Base-by-base conservation (phyloP, 306 rosid species). In the Prinsepia uniflora region DNA sequence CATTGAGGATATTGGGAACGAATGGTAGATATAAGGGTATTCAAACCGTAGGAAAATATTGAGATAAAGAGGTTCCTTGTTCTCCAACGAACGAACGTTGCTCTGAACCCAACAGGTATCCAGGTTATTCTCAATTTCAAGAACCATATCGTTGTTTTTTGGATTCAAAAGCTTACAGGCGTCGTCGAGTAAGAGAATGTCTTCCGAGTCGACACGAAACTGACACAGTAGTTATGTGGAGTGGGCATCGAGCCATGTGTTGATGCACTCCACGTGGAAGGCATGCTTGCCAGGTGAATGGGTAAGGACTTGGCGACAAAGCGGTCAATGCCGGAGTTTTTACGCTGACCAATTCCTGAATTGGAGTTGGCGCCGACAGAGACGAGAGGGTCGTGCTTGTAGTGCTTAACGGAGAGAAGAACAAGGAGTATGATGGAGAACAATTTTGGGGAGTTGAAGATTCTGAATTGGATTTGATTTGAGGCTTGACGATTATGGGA, bases 201-300 rank as follows among this genome's bases (percentile, higher is more conserved):
- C 97, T 61, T 94, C 97, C 22, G 92, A 96, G 81, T 91, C 97
- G 19, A 94, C 96, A 55, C 92, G 83, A 69, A 74, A 81, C 2
- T 96, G 95, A 40, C 96, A 94, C 3, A 94, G 90, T 2, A 97
- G 97, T 24, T 96, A 94, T 0, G 99, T 91, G 12, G 99, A 94
- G 78, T 94, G 99, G 7, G 99, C 97, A 76, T 94, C 99, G 14
- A 94, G 87, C 99, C 99, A 94, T 7, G 97, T 94, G 67, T 94
- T 97, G 5, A 94, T 96, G 79, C 99, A 94, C 56, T 94, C 99
- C 5, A 91, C 92, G 60, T 94, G 99, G 77, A 94, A 94, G 9
- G 95, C 99, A 75, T 94, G 99, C 48, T 86, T 84, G 78, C 97
- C 92, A n/a, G 58, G 84, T 91, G 91, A 5, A 86, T 84, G 1